These are phyloP conservation scores for Leishmania tropica DNA, from an alignment of 208 protist genomes.

Conservation along the genomic window DNA sequence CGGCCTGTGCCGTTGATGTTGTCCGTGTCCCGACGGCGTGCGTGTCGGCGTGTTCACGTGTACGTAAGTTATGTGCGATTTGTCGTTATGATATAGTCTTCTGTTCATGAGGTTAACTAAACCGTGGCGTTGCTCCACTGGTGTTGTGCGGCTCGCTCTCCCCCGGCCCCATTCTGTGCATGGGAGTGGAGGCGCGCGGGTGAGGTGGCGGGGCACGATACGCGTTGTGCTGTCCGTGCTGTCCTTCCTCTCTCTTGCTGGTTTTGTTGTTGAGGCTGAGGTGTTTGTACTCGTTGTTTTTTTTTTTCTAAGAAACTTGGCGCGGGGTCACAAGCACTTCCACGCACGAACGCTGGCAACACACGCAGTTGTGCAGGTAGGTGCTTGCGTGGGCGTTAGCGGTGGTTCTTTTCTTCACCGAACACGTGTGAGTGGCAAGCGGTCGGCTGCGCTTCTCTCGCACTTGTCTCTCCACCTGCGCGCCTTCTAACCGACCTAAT, in stretches of 20 bases:
- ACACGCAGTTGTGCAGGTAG: not conserved
- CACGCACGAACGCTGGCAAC: not conserved
- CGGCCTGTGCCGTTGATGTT: not conserved
- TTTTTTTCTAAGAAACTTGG: not conserved
- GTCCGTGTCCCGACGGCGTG: not conserved
- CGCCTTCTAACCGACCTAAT: not conserved
- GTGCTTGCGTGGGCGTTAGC: not conserved
- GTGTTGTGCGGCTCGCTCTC: not conserved
- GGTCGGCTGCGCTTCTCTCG: not conserved
- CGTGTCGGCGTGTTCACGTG: not conserved
- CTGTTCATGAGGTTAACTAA: not conserved
- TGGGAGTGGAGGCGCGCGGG: not conserved
- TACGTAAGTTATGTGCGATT: not conserved
- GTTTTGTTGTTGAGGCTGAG: not conserved
- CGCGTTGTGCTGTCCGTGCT: not conserved
- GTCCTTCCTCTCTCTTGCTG: not conserved
- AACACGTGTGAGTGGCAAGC: not conserved
- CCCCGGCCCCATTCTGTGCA: no score
- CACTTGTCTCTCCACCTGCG: not conserved
- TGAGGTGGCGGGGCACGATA: not conserved
- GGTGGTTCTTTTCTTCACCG: not conserved
- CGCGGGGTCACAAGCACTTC: not conserved
- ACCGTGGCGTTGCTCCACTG: not conserved
- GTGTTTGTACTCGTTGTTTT: not conserved
- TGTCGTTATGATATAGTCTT: not conserved